These are phyloP conservation scores for Starmerella bacillaris DNA, from an alignment of 805 yeast species.

Conservation along the genomic window DNA sequence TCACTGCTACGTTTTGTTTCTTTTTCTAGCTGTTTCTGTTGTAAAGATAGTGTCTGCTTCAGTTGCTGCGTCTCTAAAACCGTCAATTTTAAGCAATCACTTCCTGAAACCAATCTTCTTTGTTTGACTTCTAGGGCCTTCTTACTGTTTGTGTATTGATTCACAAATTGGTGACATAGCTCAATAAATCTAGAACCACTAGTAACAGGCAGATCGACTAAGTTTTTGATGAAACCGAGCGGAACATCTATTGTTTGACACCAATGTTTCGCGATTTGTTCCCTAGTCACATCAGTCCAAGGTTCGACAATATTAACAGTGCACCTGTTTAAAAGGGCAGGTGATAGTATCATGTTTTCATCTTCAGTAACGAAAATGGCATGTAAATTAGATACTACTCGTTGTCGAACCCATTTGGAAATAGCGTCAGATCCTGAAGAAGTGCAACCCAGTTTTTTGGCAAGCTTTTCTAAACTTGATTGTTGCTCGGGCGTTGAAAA, in stretches of 20 bases:
- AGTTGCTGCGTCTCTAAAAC: slow-evolving; percentile 51
- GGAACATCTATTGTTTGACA: slow-evolving; percentile 10
- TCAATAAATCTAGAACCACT: slow-evolving; percentile 7
- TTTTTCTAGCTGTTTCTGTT: slow-evolving; percentile 30
- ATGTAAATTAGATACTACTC: slow-evolving; percentile 56
- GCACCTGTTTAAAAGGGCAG: slow-evolving; percentile 80
- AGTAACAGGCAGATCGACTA: neutral
- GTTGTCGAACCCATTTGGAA: slow-evolving; percentile 53
- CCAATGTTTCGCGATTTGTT: slow-evolving; percentile 10
- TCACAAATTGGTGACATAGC: slow-evolving; percentile 13
- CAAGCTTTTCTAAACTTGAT: slow-evolving; percentile 7
- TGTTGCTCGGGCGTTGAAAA: slow-evolving; percentile 34
- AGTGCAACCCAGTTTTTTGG: slow-evolving; percentile 1
- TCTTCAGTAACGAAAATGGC: slow-evolving; percentile 49
- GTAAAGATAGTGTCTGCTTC: slow-evolving; percentile 34
- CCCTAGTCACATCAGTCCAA: slow-evolving; percentile 34
- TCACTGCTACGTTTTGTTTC: slow-evolving; percentile 55
- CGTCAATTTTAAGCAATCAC: slow-evolving; percentile 59
- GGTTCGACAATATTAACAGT: slow-evolving; percentile 78
- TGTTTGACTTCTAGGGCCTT: slow-evolving; percentile 43
- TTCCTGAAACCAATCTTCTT: slow-evolving; percentile 53
- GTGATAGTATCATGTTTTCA: slow-evolving; percentile 42
- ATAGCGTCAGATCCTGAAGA: slow-evolving; percentile 36
- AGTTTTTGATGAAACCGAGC: slow-evolving; percentile 22
- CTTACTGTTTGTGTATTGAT: slow-evolving; percentile 29